Evolutionary conservation across 352 stramenopile species (phyloP).

Genomic region (Phytophthora megakarya): DNA sequence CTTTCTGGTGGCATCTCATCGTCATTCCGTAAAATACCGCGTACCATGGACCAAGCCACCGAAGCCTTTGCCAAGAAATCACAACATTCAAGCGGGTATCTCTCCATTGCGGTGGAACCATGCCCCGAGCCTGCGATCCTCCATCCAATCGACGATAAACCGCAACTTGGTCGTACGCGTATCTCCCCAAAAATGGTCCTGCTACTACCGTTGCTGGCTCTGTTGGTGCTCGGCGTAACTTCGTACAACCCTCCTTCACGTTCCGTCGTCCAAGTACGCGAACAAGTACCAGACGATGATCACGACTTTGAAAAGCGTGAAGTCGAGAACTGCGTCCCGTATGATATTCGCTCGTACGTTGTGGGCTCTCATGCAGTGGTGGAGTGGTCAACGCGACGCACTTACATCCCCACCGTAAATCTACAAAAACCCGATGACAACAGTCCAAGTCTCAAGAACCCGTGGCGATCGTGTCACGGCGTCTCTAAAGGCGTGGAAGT

Average conservation of each 20-base stretch:
- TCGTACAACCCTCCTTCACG: not conserved
- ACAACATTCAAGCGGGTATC: constrained; percentile 7
- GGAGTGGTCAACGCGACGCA: constrained; percentile 74
- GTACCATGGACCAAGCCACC: constrained; percentile 1
- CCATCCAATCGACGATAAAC: not conserved
- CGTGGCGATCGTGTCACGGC: constrained; percentile 72
- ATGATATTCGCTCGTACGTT: constrained; percentile 72
- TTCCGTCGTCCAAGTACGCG: constrained; percentile 22
- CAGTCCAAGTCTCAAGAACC: constrained; percentile 34
- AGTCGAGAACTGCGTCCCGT: constrained; percentile 83
- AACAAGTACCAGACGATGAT: constrained; percentile 47
- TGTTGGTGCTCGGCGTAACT: not conserved
- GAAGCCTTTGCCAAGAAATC: constrained; percentile 17
- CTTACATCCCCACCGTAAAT: constrained; percentile 67
- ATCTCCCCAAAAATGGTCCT: constrained; percentile 4
- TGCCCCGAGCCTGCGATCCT: constrained; percentile 14
- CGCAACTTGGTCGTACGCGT: not conserved
- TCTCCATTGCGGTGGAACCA: constrained; percentile 25
- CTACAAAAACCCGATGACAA: constrained; percentile 40
- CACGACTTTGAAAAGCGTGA: constrained; percentile 71
- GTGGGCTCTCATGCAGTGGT: constrained; percentile 54
- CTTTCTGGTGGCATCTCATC: not conserved
- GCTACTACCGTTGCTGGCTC: constrained; percentile 11
- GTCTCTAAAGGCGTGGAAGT: constrained; percentile 55
- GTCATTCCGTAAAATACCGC: constrained; percentile 27